These are phyloP conservation scores for Benincasa hispida DNA, from an alignment of 306 rosid genomes.

Conservation along the genomic window DNA sequence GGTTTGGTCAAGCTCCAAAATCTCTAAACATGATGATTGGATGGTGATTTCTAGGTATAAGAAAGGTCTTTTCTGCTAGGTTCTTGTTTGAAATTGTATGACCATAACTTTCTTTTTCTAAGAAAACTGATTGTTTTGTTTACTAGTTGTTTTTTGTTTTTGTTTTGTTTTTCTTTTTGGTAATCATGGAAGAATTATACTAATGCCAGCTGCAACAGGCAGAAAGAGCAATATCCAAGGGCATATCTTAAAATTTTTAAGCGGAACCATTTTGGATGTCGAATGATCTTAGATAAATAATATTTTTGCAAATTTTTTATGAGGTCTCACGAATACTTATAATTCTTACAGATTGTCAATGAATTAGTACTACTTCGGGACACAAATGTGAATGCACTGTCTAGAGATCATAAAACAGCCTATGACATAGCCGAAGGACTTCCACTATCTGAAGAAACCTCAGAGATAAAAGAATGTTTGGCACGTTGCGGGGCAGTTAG, in stretches of 20 bases:
- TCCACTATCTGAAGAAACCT: slow-evolving; percentile 48
- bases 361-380: slow-evolving; percentile 42
- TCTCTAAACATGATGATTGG: neutral
- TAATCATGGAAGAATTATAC: neutral
- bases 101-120: neutral
- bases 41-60: neutral
- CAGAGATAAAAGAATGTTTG: slow-evolving; percentile 41
- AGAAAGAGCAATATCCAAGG: neutral
- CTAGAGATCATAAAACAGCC: slow-evolving; percentile 74
- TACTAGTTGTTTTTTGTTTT: neutral
- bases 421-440: slow-evolving; percentile 81
- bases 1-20: neutral
- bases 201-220: neutral
- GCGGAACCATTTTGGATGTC: neutral
- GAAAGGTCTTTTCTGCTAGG: neutral
- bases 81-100: neutral
- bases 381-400: slow-evolving; percentile 59
- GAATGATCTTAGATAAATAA: neutral
- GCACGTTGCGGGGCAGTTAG: slow-evolving; percentile 44
- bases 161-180: neutral
- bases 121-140: neutral
- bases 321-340: neutral
- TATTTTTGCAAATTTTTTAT: neutral
- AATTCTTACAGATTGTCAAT: slow-evolving; percentile 67
- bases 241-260: neutral